Evolutionary conservation across 768 basidiomycete genomes (phyloP).

Genomic region (Rubroboletus satanas): DNA sequence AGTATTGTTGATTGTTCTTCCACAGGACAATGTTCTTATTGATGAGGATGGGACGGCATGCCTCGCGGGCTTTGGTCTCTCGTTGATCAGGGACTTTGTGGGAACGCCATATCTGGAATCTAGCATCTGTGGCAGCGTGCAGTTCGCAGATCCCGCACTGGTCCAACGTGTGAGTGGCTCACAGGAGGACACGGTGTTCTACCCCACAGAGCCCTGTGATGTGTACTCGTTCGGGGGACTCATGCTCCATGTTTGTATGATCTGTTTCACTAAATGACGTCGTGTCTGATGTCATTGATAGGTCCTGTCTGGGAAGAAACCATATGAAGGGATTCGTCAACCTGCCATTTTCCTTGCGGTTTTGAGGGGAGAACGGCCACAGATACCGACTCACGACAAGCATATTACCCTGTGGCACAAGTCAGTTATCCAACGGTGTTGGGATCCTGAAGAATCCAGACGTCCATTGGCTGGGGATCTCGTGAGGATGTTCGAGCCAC

Average conservation of each 20-base stretch:
- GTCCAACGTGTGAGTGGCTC: slow-evolving; percentile 1
- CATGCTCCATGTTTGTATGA: slow-evolving; percentile 23
- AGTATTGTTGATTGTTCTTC: neutral
- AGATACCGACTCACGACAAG: slow-evolving; percentile 3
- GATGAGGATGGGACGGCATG: slow-evolving; percentile 37
- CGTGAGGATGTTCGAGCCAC: neutral
- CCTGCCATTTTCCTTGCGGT: neutral
- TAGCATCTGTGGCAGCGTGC: slow-evolving; percentile 35
- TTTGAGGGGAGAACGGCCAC: slow-evolving; percentile 10
- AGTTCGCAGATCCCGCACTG: slow-evolving; percentile 44
- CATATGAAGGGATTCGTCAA: slow-evolving; percentile 8
- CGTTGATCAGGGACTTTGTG: slow-evolving; percentile 21
- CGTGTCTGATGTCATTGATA: slow-evolving; percentile 10
- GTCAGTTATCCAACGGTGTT: slow-evolving; percentile 14
- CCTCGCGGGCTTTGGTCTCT: slow-evolving; percentile 48
- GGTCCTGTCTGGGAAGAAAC: slow-evolving; percentile 21
- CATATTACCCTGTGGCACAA: slow-evolving; percentile 1
- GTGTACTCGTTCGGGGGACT: slow-evolving; percentile 37
- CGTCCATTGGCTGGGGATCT: slow-evolving; percentile 18
- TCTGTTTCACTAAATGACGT: neutral
- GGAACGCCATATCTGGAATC: slow-evolving; percentile 33
- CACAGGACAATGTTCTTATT: slow-evolving; percentile 41
- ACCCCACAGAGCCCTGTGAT: slow-evolving; percentile 21
- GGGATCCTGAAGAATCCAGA: slow-evolving; percentile 10
- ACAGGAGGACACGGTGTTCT: neutral